These are phyloP conservation scores for Alliaria petiolata DNA, from an alignment of 345 rosid species.

Conservation along the genomic window DNA sequence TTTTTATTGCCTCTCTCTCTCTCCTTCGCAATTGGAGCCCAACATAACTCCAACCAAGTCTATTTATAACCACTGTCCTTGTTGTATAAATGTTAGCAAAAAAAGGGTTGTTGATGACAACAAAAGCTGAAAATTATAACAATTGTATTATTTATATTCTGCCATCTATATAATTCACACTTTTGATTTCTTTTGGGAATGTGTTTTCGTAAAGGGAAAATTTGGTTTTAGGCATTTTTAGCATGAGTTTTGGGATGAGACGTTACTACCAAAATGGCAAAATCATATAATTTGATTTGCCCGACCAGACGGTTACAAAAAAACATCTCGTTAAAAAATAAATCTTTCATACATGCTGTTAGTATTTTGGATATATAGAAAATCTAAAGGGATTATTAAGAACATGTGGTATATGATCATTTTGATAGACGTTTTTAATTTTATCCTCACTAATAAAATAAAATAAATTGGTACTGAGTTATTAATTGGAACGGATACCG, in stretches of 20 bases:
- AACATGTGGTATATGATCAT: not conserved
- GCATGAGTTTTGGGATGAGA: constrained; percentile 10
- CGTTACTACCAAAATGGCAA: constrained; percentile 15
- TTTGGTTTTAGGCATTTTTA: not conserved
- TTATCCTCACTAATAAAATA: not conserved
- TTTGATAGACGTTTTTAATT: not conserved
- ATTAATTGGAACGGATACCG: too few relatives aligned
- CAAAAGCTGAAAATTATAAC: not conserved
- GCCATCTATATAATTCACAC: not conserved
- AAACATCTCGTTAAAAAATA: not conserved
- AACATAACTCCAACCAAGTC: not conserved
- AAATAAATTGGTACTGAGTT: too few relatives aligned
- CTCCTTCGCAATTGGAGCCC: constrained; percentile 7
- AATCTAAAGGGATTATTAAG: not conserved
- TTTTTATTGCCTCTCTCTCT: not conserved
- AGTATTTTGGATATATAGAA: not conserved
- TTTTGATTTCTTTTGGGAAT: constrained; percentile 14
- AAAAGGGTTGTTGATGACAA: not conserved
- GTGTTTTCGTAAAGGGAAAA: constrained; percentile 9
- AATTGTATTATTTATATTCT: not conserved
- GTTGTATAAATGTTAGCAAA: not conserved
- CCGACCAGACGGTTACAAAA: too few relatives aligned
- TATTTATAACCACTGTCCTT: not conserved
- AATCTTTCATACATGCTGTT: not conserved
- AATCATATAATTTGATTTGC: constrained; percentile 4